A percentile compares a stretch with the other conserved stretches of the same genome.
phyloP scores from a whole-genome alignment of 192 early-diverging fungal genomes.

The Mortierella alpina region DNA sequence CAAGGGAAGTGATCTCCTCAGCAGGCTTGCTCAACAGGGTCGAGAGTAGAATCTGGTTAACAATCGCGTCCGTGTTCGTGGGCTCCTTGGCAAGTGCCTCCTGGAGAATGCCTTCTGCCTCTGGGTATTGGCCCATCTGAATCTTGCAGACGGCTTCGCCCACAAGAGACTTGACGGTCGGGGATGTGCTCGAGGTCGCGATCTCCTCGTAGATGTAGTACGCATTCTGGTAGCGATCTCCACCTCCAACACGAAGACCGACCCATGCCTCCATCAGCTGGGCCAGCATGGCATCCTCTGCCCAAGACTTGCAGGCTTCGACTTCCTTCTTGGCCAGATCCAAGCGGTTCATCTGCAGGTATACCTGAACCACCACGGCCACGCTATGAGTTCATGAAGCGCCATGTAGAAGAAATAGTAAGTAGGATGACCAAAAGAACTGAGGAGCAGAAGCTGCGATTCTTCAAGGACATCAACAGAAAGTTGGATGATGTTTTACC shows the following conservation, averaged over 20 bases:
- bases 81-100: constrained; percentile 78
- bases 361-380: constrained; percentile 80
- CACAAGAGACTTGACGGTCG: constrained; percentile 79
- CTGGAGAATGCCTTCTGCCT: constrained; percentile 83
- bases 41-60: constrained; percentile 86
- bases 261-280: constrained; percentile 95
- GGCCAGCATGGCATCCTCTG: constrained; percentile 94
- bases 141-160: constrained; percentile 87
- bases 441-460: too few relatives aligned
- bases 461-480: too few relatives aligned
- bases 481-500: constrained; percentile 57
- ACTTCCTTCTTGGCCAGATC: constrained; percentile 90
- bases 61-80: constrained; percentile 81
- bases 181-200: constrained; percentile 77
- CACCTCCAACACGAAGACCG: constrained; percentile 76
- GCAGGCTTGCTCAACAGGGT: constrained; percentile 73
- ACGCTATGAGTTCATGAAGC: constrained; percentile 58
- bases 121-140: constrained; percentile 79
- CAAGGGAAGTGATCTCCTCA: constrained; percentile 73
- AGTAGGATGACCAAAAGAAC: too few relatives aligned
- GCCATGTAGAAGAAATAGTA: background rate
- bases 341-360: constrained; percentile 80
- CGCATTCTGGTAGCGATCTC: constrained; percentile 85
- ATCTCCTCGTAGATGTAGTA: constrained; percentile 96
- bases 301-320: constrained; percentile 82